Evolutionary conservation across 352 stramenopile genomes (phyloP), one percentile per base, ranked within the genome.

Genomic region (Phytopythium kandeliae): DNA sequence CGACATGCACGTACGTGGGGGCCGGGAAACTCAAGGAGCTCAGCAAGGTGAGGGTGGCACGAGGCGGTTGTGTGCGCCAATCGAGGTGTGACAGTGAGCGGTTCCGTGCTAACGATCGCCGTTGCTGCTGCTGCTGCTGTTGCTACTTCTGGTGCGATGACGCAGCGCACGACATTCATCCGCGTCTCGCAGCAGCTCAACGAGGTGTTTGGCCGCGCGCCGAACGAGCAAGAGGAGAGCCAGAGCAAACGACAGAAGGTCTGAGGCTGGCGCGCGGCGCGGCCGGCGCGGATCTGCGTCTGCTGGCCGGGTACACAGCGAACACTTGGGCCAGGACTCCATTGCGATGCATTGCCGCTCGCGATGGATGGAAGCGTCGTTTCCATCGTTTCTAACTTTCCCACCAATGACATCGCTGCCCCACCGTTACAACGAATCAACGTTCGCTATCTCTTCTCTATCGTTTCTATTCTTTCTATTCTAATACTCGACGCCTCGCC

Each of bases 1-100:
- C 85, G 9, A 89, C 89, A 2, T 97, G 91, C 63, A 97, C 91
- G 33, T 97, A 97, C 63, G 90, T 97, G 2, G 91, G 91, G 13
- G 91, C 91, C 4, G 66, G 64, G 48, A 72, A 86, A 48, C 63
- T 97, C 25, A 96, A 96, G 63, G 86, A 97, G 58, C 77, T 97
- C 25, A 91, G 87, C 66, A 97, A 97, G 73, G 73, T 84, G 58
- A 25, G 54, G 28, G 28, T 10, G 28, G 9, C 4, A 31, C 4
- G 28, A 9, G 28, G 4, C 28, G 4, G 28, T 31, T 31, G 28
- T 4, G 9, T 31, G 28, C 28, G 28, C 9, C 4, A 10, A 31
- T 4, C 28, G 28, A 31, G 9, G 28, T 31, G 28, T 47, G 28
- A 9, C 28, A 10, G 28, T 31, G 28, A 31, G 28, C 28, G 28